phyloP scores from a whole-genome alignment of 2,329 filamentous ascomycete species.

The Pseudonectria buxi region DNA sequence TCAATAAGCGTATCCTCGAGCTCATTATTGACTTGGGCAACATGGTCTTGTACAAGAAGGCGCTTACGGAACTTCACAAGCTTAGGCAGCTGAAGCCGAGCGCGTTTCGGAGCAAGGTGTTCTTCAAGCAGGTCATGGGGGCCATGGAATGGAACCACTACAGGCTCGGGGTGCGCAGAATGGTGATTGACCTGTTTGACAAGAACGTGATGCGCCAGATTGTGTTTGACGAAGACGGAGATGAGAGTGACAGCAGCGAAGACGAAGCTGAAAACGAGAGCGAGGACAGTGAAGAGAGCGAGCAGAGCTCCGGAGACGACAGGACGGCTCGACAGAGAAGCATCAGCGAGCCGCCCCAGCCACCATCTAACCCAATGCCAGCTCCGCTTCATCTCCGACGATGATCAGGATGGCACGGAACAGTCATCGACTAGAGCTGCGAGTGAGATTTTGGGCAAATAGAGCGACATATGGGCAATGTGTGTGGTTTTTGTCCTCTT shows the following conservation, averaged over 20 bases:
- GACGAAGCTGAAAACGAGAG: conserved; percentile 46
- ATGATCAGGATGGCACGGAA: conserved; percentile 8
- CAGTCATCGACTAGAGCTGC: background rate
- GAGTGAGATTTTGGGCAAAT: background rate
- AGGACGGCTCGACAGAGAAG: conserved; percentile 53
- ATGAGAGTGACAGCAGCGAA: conserved; percentile 58
- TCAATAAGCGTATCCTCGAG: conserved; percentile 75
- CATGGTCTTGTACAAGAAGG: conserved; percentile 84
- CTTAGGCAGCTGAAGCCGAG: conserved; percentile 69
- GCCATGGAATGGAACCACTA: conserved; percentile 88
- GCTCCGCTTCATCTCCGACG: conserved; percentile 27
- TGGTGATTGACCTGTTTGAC: conserved; percentile 91
- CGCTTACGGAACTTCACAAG: conserved; percentile 72
- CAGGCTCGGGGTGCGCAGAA: conserved; percentile 75
- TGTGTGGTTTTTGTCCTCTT: too few species aligned
- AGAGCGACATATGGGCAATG: background rate
- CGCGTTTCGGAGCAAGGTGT: conserved; percentile 65
- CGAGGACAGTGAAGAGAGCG: conserved; percentile 38
- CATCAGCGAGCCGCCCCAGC: conserved; percentile 36
- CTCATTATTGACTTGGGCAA: conserved; percentile 86
- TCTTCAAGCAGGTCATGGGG: conserved; percentile 81
- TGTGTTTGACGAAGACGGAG: conserved; percentile 57
- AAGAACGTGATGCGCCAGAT: conserved; percentile 79
- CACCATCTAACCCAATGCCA: conserved; percentile 27
- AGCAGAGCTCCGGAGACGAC: conserved; percentile 43